Conservation (phyloP, 352 stramenopile species). For the Globisporangium splendens region DNA sequence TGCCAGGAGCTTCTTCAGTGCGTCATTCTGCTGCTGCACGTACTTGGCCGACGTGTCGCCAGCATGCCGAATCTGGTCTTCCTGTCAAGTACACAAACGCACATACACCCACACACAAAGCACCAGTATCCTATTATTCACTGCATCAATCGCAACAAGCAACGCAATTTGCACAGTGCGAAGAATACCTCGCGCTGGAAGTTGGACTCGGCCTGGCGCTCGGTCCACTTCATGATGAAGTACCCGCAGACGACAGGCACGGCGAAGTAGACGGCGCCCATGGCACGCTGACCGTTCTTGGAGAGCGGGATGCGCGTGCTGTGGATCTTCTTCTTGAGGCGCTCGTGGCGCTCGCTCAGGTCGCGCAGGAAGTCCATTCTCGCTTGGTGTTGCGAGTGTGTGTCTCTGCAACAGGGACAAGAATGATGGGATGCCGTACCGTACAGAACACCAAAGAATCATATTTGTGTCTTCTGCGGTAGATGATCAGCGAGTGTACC, state of each 20-base stretch:
- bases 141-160: background rate
- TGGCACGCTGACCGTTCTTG: constrained; percentile 76
- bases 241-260: constrained; percentile 86
- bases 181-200: constrained; percentile 58
- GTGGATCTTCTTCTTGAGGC: constrained; percentile 92
- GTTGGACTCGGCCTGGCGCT: constrained; percentile 66
- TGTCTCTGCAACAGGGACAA: background rate
- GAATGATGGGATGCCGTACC: too few species aligned
- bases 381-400: background rate
- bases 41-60: constrained; percentile 38
- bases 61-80: constrained; percentile 62
- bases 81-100: constrained; percentile 22
- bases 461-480: too few species aligned
- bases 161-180: background rate
- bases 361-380: constrained; percentile 83
- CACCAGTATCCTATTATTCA: background rate
- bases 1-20: constrained; percentile 53
- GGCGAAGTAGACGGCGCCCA: constrained; percentile 90
- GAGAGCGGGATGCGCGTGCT: constrained; percentile 88
- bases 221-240: constrained; percentile 91
- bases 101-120: constrained; percentile 3
- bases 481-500: too few species aligned
- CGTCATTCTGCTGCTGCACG: constrained; percentile 65
- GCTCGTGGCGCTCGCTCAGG: constrained; percentile 77
- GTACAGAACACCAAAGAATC: too few species aligned